A percentile compares a stretch with the other conserved stretches of the same genome.
phyloP scores from a whole-genome alignment of 768 basidiomycete genomes.

The Mycena leptocephala region DNA sequence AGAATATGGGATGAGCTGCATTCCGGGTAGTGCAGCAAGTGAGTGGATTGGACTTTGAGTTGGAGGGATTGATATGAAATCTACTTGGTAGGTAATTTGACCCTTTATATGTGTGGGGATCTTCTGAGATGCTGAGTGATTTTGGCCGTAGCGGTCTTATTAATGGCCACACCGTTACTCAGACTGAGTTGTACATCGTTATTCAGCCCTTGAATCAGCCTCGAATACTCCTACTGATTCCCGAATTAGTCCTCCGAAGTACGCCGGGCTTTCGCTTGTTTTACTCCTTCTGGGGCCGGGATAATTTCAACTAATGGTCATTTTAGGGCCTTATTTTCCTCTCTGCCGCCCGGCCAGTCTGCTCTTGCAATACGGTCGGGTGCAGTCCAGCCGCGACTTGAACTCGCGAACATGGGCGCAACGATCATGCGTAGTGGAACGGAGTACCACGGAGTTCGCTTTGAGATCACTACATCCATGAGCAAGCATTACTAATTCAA shows the following conservation, averaged over 20 bases:
- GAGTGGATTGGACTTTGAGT: too few relatives aligned
- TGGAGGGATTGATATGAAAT: too few relatives aligned
- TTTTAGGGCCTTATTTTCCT: slow-evolving; percentile 5
- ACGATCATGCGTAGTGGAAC: slow-evolving; percentile 6
- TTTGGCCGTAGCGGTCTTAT: not conserved
- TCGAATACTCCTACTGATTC: not conserved
- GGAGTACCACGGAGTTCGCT: not conserved
- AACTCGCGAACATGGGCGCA: slow-evolving; percentile 9
- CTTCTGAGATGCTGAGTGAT: too few relatives aligned
- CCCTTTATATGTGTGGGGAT: too few relatives aligned
- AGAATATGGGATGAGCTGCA: too few relatives aligned
- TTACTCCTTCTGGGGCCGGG: slow-evolving; percentile 6
- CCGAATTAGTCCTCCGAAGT: not conserved
- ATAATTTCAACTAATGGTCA: slow-evolving; percentile 10
- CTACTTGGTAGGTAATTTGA: too few relatives aligned
- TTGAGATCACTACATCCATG: not conserved
- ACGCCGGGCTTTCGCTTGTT: slow-evolving; percentile 1
- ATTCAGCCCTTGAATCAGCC: too few relatives aligned
- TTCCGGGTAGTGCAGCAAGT: too few relatives aligned
- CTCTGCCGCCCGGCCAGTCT: slow-evolving; percentile 1
- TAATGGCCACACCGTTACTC: not conserved
- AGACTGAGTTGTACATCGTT: not conserved
- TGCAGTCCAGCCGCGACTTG: not conserved
- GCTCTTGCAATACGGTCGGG: slow-evolving; percentile 1
- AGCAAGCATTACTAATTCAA: slow-evolving; percentile 3